Conservation (phyloP, 495 filamentous ascomycete species). For the Lasiosphaeris hirsuta region DNA sequence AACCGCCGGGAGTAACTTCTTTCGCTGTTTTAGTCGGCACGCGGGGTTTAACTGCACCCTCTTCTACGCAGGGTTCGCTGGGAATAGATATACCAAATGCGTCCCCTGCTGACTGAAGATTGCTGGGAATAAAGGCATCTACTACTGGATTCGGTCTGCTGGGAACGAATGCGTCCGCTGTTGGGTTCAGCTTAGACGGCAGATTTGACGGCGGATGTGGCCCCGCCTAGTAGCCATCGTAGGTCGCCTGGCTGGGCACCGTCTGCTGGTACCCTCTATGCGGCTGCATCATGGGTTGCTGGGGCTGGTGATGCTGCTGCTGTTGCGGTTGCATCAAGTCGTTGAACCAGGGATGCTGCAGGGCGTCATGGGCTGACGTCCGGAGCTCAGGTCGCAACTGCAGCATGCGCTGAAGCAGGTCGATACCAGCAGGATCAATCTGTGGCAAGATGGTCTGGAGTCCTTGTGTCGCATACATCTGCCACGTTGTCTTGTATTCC, state of each 20-base stretch:
- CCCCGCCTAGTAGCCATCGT: constrained; percentile 28
- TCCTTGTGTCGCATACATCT: constrained; percentile 93
- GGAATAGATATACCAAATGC: too few relatives aligned
- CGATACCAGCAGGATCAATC: constrained; percentile 81
- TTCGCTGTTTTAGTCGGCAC: too few relatives aligned
- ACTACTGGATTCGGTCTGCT: too few relatives aligned
- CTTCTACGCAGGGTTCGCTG: too few relatives aligned
- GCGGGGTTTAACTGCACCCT: too few relatives aligned
- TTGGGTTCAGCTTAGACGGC: too few relatives aligned
- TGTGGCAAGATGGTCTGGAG: constrained; percentile 80
- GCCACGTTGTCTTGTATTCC: constrained; percentile 92
- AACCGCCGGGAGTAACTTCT: too few relatives aligned
- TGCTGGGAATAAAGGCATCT: too few relatives aligned
- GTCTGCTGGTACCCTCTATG: constrained; percentile 28
- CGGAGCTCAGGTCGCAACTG: constrained; percentile 91
- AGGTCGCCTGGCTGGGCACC: constrained; percentile 30
- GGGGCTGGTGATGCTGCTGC: constrained; percentile 30
- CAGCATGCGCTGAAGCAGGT: constrained; percentile 84
- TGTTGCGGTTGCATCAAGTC: constrained; percentile 39
- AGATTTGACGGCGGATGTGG: too few relatives aligned
- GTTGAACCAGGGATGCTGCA: constrained; percentile 86
- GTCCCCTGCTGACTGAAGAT: too few relatives aligned
- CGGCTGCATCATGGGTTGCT: constrained; percentile 32
- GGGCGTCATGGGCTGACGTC: constrained; percentile 76
- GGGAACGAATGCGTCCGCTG: too few relatives aligned